Conservation (phyloP, 352 stramenopile species). For the Pythium angustatum region DNA sequence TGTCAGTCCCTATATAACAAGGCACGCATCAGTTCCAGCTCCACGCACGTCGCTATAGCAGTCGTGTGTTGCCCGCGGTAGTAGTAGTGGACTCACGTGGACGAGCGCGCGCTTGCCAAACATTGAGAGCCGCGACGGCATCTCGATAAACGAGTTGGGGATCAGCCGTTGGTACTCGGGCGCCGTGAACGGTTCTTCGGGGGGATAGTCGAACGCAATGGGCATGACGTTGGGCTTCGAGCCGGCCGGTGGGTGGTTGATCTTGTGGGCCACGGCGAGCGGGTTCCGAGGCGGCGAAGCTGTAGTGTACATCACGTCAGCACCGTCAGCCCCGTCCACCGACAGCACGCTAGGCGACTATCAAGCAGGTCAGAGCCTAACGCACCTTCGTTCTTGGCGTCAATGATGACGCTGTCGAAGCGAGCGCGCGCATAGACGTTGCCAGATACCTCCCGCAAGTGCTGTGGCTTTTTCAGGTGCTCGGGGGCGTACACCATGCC, state of each 20-base stretch:
- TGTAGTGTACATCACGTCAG: slow-evolving; percentile 24
- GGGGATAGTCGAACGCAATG: slow-evolving; percentile 82
- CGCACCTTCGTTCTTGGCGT: slow-evolving; percentile 77
- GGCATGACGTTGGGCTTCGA: slow-evolving; percentile 76
- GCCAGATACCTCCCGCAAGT: slow-evolving; percentile 68
- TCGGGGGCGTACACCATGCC: slow-evolving; percentile 83
- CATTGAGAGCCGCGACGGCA: slow-evolving; percentile 79
- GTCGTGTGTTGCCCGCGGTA: too few species aligned
- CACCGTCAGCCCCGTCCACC: too few species aligned
- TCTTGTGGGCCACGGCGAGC: slow-evolving; percentile 81
- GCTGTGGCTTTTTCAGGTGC: slow-evolving; percentile 82
- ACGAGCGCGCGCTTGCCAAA: slow-evolving; percentile 84
- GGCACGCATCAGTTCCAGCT: too few species aligned
- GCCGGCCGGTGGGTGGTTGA: slow-evolving; percentile 79
- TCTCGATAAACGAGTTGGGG: slow-evolving; percentile 80
- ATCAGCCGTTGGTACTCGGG: slow-evolving; percentile 67
- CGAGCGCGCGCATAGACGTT: slow-evolving; percentile 77
- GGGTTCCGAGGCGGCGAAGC: slow-evolving; percentile 61
- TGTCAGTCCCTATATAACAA: slow-evolving; percentile 50
- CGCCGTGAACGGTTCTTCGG: slow-evolving; percentile 71
- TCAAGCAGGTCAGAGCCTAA: too few species aligned
- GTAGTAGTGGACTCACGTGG: slow-evolving; percentile 55
- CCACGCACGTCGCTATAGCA: not conserved
- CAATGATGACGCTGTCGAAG: slow-evolving; percentile 88
- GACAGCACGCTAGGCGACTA: too few species aligned